Evolutionary conservation across 805 yeast species (phyloP), one percentile per base, ranked within the genome.

Genomic region (Suhomyces sp.): DNA sequence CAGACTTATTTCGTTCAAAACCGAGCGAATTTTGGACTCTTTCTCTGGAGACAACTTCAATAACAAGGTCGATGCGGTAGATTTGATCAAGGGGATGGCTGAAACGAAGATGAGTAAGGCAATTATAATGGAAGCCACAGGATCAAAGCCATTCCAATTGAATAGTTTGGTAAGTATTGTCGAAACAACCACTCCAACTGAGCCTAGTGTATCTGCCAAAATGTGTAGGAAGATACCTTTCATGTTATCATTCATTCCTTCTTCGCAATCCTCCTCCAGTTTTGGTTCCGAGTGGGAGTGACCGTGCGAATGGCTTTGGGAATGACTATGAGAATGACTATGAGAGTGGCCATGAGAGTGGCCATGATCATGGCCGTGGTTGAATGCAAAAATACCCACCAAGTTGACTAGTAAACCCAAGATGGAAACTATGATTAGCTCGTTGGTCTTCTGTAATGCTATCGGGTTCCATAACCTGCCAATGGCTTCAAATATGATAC

Each of bases 111-210:
- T 90, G 60, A 93, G 75, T 4, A 80, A 67, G 0, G 97, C 97
- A 54, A 94, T 93, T 59, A 92, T 76, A 3, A 94, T 76, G 1
- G 98, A 92, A 0, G 97, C 96, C 19, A 94, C 69, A 1, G 99
- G 97, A 64, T 94, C 99, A 63, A 93, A 86, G 1, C 96, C 86
- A 50, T 84, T 80, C 83, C 88, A 81, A 15, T 58, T 54, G 66
- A 87, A 85, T 31, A 83, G 61, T 53, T 85, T 82, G 7, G 93
- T 87, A 39, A 94, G 70, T 4, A 90, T 50, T 0, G 99, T 93
- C 0, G 97, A 91, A 1, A 90, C 68, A n/a, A 94, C 92, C 15
- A 96, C 99, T 6, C 98, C 98, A 0, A 92, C 96, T 0, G 98
- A 93, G 0, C 99, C 99, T 40, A 94, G 73, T 0, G 98, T 92